Evolutionary conservation across 2,329 filamentous ascomycete genomes (phyloP), one percentile per base, ranked within the genome.

Genomic region (Alternaria metachromatica): DNA sequence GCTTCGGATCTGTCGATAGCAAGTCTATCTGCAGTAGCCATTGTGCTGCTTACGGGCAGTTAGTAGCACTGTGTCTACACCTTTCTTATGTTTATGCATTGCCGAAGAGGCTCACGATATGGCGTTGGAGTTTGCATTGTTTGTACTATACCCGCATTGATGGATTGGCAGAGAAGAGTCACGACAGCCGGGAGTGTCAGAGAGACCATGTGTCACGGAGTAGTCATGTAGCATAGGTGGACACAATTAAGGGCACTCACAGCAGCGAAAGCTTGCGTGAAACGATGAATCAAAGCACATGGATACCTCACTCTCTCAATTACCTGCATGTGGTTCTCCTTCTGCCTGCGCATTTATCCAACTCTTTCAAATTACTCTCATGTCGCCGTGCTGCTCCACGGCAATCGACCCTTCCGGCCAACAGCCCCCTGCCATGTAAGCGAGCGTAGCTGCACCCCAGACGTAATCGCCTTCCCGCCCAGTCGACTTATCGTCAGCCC

Each of bases 101-200:
- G 62, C 64, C 55, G 53, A 57, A 37, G 51, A 37, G 58, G 63
- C 58, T 65, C 51, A 68, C 55, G 64, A 68, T 41, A 66, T 45
- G 67, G 66, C 62, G 68, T 72, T 72, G 33, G 48, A 60, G 51
- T 20, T 58, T 56, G 44, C 55, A 55, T 61, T 68, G 51, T 68
- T 69, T 73, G 71, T 71, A 70, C 60, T 55, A 73, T 77, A 77
- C 74, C 74, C 74, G 59, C 46, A 65, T 58, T 54, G 59, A 51
- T 53, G 43, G 49, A 55, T 23, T 25, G 18, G 43, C 26, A 15
- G n/a, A 25, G 37, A 30, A 28, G 23, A 26, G 37, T 5, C 15
- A 54, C 25, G 26, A 37, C 20, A 25, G 60, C 30, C 43, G 41
- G 15, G 5, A 4, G 37, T 48, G 25, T 30, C 30, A 18, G 50